Evolutionary conservation across 495 filamentous ascomycete genomes (phyloP).

Genomic region (Lophiostoma macrostomum): DNA sequence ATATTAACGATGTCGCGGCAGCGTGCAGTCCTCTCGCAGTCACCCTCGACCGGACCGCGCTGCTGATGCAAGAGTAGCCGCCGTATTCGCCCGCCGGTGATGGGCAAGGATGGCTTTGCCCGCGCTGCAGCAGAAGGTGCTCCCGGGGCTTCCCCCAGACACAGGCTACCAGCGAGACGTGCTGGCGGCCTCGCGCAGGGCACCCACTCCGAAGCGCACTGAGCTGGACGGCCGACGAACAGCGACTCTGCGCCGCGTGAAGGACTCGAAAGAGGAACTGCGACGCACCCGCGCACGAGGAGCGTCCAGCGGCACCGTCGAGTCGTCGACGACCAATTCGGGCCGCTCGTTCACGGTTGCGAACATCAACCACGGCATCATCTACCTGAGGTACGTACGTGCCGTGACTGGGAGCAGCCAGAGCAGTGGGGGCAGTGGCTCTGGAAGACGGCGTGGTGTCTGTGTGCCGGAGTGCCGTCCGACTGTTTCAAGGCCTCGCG

Average conservation of each 20-base stretch:
- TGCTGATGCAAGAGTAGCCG: conserved; percentile 24
- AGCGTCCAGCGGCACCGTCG: conserved; percentile 19
- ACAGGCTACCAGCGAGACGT: conserved; percentile 18
- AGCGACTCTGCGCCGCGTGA: conserved; percentile 28
- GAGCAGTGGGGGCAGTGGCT: not conserved
- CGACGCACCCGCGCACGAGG: conserved; percentile 26
- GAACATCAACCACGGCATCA: conserved; percentile 89
- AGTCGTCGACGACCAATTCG: conserved; percentile 8
- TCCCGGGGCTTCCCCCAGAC: conserved; percentile 14
- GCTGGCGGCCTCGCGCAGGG: conserved; percentile 9
- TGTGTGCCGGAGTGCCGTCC: too few species aligned
- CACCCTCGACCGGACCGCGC: conserved; percentile 3
- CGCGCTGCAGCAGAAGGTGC: conserved; percentile 16
- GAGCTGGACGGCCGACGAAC: conserved; percentile 16
- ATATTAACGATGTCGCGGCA: conserved; percentile 30
- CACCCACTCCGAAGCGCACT: conserved; percentile 17
- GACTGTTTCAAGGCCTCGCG: too few species aligned
- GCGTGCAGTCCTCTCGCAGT: conserved; percentile 7
- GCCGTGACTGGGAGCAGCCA: too few species aligned
- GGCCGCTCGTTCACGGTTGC: conserved; percentile 81
- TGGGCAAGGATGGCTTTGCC: conserved; percentile 31
- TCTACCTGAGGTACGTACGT: conserved; percentile 80
- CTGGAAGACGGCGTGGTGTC: too few species aligned
- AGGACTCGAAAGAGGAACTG: conserved; percentile 36
- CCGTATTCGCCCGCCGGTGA: conserved; percentile 16